Base-by-base conservation (phyloP, 208 protist species). In the Strigomonas culicis region DNA sequence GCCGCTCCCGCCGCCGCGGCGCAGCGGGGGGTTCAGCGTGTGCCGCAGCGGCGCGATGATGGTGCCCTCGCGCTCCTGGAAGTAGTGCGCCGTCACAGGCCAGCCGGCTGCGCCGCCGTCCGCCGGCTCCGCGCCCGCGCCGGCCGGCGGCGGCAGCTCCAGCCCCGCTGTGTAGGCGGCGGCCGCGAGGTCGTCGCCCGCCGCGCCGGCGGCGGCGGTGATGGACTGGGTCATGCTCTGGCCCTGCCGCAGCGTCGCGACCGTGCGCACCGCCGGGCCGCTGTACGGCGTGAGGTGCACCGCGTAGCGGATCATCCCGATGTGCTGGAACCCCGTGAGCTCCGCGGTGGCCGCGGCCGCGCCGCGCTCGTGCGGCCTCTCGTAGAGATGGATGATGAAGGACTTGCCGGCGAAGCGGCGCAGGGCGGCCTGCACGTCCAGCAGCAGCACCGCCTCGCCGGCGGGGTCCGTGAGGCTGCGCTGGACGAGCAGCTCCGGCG, bases 401-500 rank as follows among this genome's bases (percentile, higher is more conserved):
- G 51, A 30, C 4, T 64, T 50, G 22, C 49, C 65, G 30, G 39
- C 61, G 36, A 64, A 63, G 63, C 46, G 60, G 31, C 31, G 59
- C 49, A 66, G 72, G 31, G 59, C 78, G 36, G 73, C 67, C 0
- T 55, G 62, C 4, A 77, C 56, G 73, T 90, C 77, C 22, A 90
- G 65, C 24, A 94, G 53, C 10, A 94, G 71, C 17, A 92, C 69
- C 57, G 84, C 76, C 27, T 88, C 76, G n/a, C 13, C 32, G 30
- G 72, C 65, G n/a, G 73, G 52, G 47, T 91, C 72, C 17, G 60
- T 58, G 24, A 62, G 62, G 52, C 82, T 89, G 43, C 74, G 80
- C 68, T 94, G 85, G 4, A 84, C 59, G 11, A 94, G 65, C n/a
- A 94, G 59, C 69, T 84, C 69, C 15, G 70, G n/a, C 51, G 79